A percentile compares a stretch with the other conserved stretches of the same genome.
Conservation (phyloP, 768 basidiomycete species). For the Nidularia pulvinata region DNA sequence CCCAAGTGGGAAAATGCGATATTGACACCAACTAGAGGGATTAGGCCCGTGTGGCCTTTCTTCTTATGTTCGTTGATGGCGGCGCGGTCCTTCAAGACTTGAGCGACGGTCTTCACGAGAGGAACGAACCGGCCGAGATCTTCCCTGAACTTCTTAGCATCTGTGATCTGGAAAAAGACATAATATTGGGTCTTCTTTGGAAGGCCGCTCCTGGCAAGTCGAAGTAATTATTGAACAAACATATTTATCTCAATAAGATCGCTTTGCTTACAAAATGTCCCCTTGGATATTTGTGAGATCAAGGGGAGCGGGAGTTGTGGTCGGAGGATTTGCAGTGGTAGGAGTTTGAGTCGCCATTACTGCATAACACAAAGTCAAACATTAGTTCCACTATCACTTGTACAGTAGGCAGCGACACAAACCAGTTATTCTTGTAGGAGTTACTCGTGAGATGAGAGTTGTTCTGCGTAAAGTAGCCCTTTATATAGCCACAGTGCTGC, state of each 20-base stretch:
- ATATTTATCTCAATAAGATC: not conserved
- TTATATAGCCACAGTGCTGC: too few relatives aligned
- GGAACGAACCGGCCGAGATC: conserved; percentile 39
- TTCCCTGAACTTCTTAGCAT: conserved; percentile 39
- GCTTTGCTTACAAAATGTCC: conserved; percentile 37
- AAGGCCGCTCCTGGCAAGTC: conserved; percentile 41
- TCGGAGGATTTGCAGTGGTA: too few relatives aligned
- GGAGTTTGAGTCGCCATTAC: too few relatives aligned
- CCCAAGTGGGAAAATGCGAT: conserved; percentile 53
- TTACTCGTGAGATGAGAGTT: too few relatives aligned
- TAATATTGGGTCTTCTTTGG: conserved; percentile 54
- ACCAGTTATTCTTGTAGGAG: too few relatives aligned
- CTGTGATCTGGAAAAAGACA: conserved; percentile 49
- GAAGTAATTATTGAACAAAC: not conserved
- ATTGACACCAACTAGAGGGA: conserved; percentile 45
- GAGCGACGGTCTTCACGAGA: conserved; percentile 42
- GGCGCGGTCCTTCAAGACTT: conserved; percentile 38
- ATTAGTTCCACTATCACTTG: too few relatives aligned
- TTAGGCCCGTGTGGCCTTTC: conserved; percentile 22
- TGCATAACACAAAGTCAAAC: too few relatives aligned
- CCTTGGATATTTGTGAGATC: conserved; percentile 46
- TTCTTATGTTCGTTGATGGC: conserved; percentile 37
- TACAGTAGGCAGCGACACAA: too few relatives aligned
- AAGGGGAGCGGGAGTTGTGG: conserved; percentile 8
- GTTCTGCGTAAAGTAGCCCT: too few relatives aligned